Percentiles rank a stretch among this genome's conserved stretches.
Evolutionary conservation across 1,284 basidiomycete species (phyloP).

Genomic region (Pseudozyma hubeiensis): DNA sequence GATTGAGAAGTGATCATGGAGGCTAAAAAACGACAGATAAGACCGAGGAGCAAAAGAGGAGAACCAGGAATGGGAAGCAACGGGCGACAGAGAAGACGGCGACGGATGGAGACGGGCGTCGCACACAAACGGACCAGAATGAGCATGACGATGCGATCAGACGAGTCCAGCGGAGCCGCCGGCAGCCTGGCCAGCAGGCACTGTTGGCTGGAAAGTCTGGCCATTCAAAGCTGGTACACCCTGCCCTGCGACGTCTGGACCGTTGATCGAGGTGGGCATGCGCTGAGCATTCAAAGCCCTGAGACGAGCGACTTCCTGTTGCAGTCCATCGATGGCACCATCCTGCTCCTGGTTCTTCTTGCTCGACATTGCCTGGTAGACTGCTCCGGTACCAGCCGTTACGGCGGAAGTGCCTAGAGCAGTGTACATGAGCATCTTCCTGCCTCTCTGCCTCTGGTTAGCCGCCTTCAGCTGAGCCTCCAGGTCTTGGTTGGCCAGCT

Average conservation of each 20-base stretch:
- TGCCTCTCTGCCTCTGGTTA: neutral
- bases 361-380: neutral
- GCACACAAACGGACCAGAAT: neutral
- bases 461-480: neutral
- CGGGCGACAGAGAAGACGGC: neutral
- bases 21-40: no score
- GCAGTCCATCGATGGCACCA: neutral
- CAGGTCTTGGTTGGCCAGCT: no score
- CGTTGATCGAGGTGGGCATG: neutral
- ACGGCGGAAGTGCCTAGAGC: neutral
- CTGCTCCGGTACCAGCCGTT: neutral
- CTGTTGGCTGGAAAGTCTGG: no score
- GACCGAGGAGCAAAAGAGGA: no score
- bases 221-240: neutral
- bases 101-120: slow-evolving; percentile 6
- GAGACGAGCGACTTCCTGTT: slow-evolving; percentile 8
- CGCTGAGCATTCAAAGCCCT: slow-evolving; percentile 4
- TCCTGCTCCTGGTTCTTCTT: neutral
- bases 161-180: neutral
- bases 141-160: no score
- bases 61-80: no score
- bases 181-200: neutral
- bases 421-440: neutral
- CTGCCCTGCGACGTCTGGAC: neutral
- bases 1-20: no score